phyloP scores from a whole-genome alignment of 805 yeast species.

The Saccharomyces paradoxus region DNA sequence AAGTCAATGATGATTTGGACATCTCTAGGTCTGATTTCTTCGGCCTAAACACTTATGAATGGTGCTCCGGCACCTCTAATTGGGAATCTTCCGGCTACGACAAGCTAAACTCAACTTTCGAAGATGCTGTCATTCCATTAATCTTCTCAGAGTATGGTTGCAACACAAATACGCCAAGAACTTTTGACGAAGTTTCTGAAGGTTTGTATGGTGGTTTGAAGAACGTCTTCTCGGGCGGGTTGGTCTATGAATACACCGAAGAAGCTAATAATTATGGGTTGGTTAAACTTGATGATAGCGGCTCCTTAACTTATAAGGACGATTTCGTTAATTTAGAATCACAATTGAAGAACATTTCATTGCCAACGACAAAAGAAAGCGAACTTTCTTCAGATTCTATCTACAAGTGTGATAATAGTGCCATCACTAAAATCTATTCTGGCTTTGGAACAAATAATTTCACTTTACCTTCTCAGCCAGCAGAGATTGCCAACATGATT shows the following conservation, averaged over 20 bases:
- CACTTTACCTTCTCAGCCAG: conserved; percentile 41
- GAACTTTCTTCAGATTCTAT: conserved; percentile 29
- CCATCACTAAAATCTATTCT: conserved; percentile 32
- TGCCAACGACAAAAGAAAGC: conserved; percentile 34
- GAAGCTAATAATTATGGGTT: conserved; percentile 76
- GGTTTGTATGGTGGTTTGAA: conserved; percentile 63
- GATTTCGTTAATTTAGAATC: conserved; percentile 47
- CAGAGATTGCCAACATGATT: conserved; percentile 37
- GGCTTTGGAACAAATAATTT: conserved; percentile 39
- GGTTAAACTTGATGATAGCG: conserved; percentile 40
- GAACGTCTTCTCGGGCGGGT: conserved; percentile 72
- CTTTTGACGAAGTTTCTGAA: conserved; percentile 68
- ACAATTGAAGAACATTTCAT: conserved; percentile 33
- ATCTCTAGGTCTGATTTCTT: conserved; percentile 73
- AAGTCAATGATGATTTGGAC: conserved; percentile 39
- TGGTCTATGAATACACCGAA: conserved; percentile 84
- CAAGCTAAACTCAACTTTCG: conserved; percentile 45
- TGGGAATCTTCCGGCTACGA: conserved; percentile 68
- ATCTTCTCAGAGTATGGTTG: conserved; percentile 80
- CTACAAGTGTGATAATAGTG: conserved; percentile 35
- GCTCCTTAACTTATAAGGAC: conserved; percentile 33
- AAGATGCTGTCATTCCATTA: conserved; percentile 56
- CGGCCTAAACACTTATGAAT: conserved; percentile 79
- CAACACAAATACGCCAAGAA: conserved; percentile 66
- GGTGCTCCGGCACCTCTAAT: conserved; percentile 65